Base-by-base conservation (phyloP, 805 yeast genomes). In the Saturnispora ahearnii region DNA sequence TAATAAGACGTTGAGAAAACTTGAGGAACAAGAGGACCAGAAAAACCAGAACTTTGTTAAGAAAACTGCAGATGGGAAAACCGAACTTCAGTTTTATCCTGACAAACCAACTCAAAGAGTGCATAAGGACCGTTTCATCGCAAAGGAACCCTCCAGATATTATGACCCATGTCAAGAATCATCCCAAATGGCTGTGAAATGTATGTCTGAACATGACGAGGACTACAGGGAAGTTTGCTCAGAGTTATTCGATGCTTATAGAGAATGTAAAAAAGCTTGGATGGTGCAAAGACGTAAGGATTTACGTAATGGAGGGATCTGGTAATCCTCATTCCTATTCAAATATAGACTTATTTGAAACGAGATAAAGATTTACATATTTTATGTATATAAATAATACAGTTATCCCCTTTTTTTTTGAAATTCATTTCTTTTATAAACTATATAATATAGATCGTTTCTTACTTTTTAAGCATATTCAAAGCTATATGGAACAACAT, bases 81-180 rank as follows among this genome's bases (percentile, higher is more conserved):
- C 67, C 0, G 79, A 79, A 3, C 70, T 71, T 63, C 81, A 80
- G 61, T 84, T 79, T 60, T 88, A 85, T 59, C 98, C 98, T 0
- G 99, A 93, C 56, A 80, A 81, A 49, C 98, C 98, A 24, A 81
- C 84, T 8, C 78, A 82, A 37, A 75, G 78, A 47, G 68, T 78
- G 26, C 90, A 87, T 62, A 81, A 81, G 60, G 76, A 76, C 54
- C 72, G 79, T 51, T 89, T 89, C 72, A 72, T 80, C 1, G 68
- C 78, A 15, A 90, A 91, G 59, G 90, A 78, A 32, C 84, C 95
- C 3, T 82, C 95, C 6, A 79, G 84, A 62, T 93, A 74, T 65
- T 91, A 84, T 60, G 97, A 91, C 62, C 99, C 99, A 0, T 91
- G 99, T 66, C 84, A 82, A 44, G 93, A 89, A 60, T 82, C 93